Percentiles rank a stretch among this genome's conserved stretches.
These are phyloP conservation scores for Xylaria sp. DNA, from an alignment of 2,329 filamentous ascomycete genomes.

Conservation along the genomic window DNA sequence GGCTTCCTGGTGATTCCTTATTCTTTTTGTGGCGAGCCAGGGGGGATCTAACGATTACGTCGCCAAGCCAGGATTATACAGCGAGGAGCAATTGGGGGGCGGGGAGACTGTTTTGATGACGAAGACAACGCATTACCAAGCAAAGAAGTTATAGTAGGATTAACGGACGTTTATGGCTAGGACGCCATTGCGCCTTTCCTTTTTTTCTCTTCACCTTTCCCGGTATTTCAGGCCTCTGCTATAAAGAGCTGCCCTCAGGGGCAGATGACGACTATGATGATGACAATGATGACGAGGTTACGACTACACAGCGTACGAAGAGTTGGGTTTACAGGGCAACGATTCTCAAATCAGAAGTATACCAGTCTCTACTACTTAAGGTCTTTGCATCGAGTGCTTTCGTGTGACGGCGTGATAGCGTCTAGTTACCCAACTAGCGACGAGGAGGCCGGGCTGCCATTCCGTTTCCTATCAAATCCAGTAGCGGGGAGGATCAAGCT, in stretches of 20 bases:
- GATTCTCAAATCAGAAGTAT: conserved; percentile 21
- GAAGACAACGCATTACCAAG: conserved; percentile 6
- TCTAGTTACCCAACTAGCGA: background rate
- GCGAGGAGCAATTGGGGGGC: background rate
- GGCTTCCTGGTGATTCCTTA: conserved; percentile 1
- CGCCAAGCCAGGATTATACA: conserved; percentile 1
- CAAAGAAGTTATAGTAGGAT: conserved; percentile 16
- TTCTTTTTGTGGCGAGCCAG: background rate
- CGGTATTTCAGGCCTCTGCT: conserved; percentile 15
- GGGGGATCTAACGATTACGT: background rate
- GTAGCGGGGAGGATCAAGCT: conserved; percentile 10
- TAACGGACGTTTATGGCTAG: conserved; percentile 15
- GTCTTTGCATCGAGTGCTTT: background rate
- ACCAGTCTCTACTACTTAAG: conserved; percentile 13
- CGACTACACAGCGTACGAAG: conserved; percentile 36
- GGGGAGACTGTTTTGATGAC: conserved; percentile 8
- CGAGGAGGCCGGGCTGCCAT: background rate
- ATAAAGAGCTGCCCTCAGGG: conserved; percentile 39
- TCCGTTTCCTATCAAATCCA: background rate
- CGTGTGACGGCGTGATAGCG: background rate
- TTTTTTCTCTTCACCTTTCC: conserved; percentile 1
- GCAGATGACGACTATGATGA: conserved; percentile 37
- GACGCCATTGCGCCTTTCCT: conserved; percentile 17
- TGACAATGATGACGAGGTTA: conserved; percentile 38
- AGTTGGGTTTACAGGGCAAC: conserved; percentile 23